These are phyloP conservation scores for Pythium angustatum DNA, from an alignment of 352 stramenopile species.

Conservation along the genomic window DNA sequence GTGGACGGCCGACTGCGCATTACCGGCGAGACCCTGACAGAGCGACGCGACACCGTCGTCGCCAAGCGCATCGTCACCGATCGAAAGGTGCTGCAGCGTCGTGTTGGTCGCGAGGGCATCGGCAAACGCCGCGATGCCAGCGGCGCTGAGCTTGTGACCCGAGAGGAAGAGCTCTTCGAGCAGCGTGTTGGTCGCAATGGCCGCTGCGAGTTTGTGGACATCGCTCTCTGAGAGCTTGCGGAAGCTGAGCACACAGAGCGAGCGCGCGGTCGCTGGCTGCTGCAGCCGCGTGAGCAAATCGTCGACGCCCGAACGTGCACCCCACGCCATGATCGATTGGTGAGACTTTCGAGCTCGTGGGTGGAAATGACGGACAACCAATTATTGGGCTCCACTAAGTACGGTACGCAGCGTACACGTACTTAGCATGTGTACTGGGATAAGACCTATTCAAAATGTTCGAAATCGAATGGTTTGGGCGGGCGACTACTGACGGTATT, in stretches of 20 bases:
- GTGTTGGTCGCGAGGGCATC: conserved; percentile 66
- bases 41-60: conserved; percentile 50
- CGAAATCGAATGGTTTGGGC: no score
- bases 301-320: conserved; percentile 64
- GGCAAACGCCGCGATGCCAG: conserved; percentile 54
- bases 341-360: background rate
- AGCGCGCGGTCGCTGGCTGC: conserved; percentile 60
- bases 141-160: conserved; percentile 52
- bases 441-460: no score
- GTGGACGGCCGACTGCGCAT: conserved; percentile 52
- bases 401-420: background rate
- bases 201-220: conserved; percentile 44
- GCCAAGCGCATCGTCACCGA: conserved; percentile 61
- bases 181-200: conserved; percentile 55
- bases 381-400: conserved; percentile 4
- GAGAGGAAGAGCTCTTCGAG: conserved; percentile 82
- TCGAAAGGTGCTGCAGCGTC: conserved; percentile 64
- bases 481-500: no score
- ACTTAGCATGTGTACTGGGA: background rate
- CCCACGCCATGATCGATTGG: conserved; percentile 72
- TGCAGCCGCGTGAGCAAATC: conserved; percentile 69
- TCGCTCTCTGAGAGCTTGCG: conserved; percentile 64
- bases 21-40: conserved; percentile 51
- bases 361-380: conserved; percentile 1
- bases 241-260: conserved; percentile 74